phyloP scores from a whole-genome alignment of 1,284 basidiomycete species.

The Ganoderma multipileum region DNA sequence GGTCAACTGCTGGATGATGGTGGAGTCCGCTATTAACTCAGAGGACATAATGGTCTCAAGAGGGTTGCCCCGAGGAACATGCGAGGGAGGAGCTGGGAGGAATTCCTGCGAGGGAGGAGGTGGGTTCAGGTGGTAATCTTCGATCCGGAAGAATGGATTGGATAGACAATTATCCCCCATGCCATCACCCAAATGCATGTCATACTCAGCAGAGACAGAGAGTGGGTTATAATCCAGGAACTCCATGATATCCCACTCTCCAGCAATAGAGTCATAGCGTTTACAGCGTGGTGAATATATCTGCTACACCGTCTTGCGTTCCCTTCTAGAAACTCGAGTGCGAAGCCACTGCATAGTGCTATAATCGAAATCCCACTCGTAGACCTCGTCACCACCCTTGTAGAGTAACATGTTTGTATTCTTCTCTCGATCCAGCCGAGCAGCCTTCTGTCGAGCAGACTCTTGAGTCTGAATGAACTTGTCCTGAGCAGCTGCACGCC shows the following conservation, averaged over 20 bases:
- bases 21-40: no score
- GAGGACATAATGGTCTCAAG: no score
- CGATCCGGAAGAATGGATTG: background rate
- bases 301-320: background rate
- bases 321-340: background rate
- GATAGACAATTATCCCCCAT: background rate
- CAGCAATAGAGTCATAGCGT: background rate
- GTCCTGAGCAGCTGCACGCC: background rate
- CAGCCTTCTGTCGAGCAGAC: background rate
- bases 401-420: background rate
- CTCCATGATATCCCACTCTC: background rate
- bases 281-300: background rate
- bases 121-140: background rate
- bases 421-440: background rate
- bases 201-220: background rate
- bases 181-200: background rate
- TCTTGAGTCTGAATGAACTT: background rate
- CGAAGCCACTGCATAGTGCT: background rate
- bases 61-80: no score
- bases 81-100: no score
- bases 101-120: no score
- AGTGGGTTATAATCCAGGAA: background rate
- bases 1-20: no score
- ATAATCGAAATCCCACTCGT: background rate
- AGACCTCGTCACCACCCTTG: background rate